These are phyloP conservation scores for Hsuehochloa calcarea DNA, from an alignment of 176 grass and related monocot species.

Conservation along the genomic window DNA sequence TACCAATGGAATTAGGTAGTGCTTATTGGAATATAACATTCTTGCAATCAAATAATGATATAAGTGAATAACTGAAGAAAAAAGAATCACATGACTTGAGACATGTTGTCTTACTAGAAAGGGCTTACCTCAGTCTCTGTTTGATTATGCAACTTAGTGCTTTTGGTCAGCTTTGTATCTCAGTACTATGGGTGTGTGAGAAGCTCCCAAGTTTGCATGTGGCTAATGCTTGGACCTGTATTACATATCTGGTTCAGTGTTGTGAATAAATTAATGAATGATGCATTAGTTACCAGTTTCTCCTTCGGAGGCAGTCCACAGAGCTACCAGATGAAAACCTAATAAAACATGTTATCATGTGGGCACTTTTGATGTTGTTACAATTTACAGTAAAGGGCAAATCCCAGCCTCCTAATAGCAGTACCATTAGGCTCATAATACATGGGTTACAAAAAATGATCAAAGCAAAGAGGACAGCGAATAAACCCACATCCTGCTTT, in stretches of 20 bases:
- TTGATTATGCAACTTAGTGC: not conserved
- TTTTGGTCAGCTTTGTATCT: not conserved
- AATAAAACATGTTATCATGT: not conserved
- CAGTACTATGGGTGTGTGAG: not conserved
- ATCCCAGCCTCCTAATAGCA: not conserved
- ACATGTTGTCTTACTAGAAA: not conserved
- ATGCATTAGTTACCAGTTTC: not conserved
- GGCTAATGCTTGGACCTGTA: not conserved
- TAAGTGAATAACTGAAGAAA: not conserved
- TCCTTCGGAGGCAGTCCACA: not conserved
- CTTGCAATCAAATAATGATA: not conserved
- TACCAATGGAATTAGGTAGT: not conserved
- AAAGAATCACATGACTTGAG: not conserved
- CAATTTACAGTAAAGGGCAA: not conserved
- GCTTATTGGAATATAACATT: conserved; percentile 1
- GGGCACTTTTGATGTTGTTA: not conserved
- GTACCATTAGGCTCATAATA: not conserved
- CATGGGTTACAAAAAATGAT: not conserved
- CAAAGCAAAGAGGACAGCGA: not conserved
- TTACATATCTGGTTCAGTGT: not conserved
- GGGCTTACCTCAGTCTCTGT: not conserved
- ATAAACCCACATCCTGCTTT: not conserved
- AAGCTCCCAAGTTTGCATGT: not conserved
- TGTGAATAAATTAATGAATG: not conserved
- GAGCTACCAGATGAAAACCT: not conserved